These are phyloP conservation scores for Mycena amicta DNA, from an alignment of 768 basidiomycete species.

Conservation along the genomic window DNA sequence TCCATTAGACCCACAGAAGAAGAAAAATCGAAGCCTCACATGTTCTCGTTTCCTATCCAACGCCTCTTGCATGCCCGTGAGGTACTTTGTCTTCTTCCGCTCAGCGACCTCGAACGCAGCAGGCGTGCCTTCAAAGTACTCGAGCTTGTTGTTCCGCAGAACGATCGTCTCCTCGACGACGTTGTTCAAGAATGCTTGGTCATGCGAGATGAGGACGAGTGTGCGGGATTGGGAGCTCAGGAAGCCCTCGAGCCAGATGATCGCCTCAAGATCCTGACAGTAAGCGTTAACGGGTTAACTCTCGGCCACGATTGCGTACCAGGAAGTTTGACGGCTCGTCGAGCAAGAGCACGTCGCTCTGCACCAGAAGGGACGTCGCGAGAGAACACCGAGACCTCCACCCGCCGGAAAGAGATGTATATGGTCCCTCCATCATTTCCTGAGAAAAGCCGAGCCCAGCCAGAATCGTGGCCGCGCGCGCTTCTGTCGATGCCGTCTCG, in stretches of 20 bases:
- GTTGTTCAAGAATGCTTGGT: slow-evolving; percentile 60
- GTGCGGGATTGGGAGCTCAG: slow-evolving; percentile 47
- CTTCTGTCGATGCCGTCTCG: slow-evolving; percentile 44
- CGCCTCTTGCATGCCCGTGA: slow-evolving; percentile 46
- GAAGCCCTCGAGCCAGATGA: slow-evolving; percentile 57
- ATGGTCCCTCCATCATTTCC: slow-evolving; percentile 39
- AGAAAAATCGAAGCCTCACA: slow-evolving; percentile 5
- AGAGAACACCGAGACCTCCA: slow-evolving; percentile 66
- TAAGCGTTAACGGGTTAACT: no score
- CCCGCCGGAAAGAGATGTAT: slow-evolving; percentile 58
- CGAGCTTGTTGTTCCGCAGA: slow-evolving; percentile 54
- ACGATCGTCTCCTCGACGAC: slow-evolving; percentile 64
- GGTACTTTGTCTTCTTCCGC: slow-evolving; percentile 46
- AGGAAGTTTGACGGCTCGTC: slow-evolving; percentile 61
- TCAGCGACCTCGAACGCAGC: slow-evolving; percentile 50
- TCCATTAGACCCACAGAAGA: neutral
- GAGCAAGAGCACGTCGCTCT: slow-evolving; percentile 57
- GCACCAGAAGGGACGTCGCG: slow-evolving; percentile 58
- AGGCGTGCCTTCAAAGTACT: slow-evolving; percentile 60
- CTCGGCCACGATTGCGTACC: no score
- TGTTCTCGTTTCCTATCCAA: slow-evolving; percentile 46
- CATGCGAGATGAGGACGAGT: slow-evolving; percentile 67
- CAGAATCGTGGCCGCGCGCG: slow-evolving; percentile 55
- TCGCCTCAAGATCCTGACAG: slow-evolving; percentile 46
- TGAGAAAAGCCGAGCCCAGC: slow-evolving; percentile 60